Evolutionary conservation across 257 asterid genomes (phyloP).

Genomic region (Solanum pinnatisectum): DNA sequence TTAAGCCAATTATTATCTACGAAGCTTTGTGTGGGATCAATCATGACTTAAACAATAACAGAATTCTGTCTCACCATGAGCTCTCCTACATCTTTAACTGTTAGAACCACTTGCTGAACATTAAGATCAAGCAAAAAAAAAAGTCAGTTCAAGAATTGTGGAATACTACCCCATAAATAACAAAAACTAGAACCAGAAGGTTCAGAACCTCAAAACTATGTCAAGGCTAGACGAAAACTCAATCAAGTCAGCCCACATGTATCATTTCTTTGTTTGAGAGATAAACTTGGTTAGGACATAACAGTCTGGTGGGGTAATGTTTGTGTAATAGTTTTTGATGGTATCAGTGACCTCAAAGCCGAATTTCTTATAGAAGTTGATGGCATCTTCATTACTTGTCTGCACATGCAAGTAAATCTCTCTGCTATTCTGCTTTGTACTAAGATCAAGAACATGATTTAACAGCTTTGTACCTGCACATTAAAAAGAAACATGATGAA

Average conservation of each 20-base stretch:
- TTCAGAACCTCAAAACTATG: slow-evolving; percentile 2
- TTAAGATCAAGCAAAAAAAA: neutral
- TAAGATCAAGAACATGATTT: slow-evolving; percentile 76
- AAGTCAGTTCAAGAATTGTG: neutral
- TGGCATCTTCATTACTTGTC: slow-evolving; percentile 89
- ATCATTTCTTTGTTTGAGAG: slow-evolving; percentile 39
- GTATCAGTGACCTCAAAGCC: slow-evolving; percentile 85
- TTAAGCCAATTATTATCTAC: neutral
- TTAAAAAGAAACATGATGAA: neutral
- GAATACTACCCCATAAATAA: neutral
- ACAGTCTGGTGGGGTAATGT: slow-evolving; percentile 89
- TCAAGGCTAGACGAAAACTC: neutral
- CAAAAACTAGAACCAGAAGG: neutral
- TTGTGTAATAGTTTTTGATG: slow-evolving; percentile 73
- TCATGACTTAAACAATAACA: neutral
- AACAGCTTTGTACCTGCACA: slow-evolving; percentile 61
- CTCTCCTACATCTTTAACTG: neutral
- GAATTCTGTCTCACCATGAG: neutral
- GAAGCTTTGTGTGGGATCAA: neutral
- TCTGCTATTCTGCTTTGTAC: slow-evolving; percentile 64
- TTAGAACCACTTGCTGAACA: neutral
- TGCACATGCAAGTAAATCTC: slow-evolving; percentile 93
- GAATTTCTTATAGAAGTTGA: slow-evolving; percentile 81
- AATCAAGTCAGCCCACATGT: slow-evolving; percentile 1
- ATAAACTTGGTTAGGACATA: slow-evolving; percentile 68